A percentile compares a stretch with the other conserved stretches of the same genome.
phyloP scores from a whole-genome alignment of 169 alveolate genomes.

The Plasmodium relictum region DNA sequence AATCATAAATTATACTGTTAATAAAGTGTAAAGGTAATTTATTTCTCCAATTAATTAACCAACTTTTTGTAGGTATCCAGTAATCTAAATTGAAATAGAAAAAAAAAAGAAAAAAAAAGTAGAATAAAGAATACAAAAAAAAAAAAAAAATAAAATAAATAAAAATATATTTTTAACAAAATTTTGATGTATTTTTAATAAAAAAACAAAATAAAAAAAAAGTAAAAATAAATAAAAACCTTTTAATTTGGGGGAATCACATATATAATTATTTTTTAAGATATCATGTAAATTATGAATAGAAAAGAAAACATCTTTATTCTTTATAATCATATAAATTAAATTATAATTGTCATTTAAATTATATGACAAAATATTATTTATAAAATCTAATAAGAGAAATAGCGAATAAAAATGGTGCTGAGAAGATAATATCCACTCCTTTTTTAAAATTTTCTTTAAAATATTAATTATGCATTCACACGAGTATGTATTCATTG shows the following conservation, averaged over 20 bases:
- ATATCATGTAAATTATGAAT: slow-evolving; percentile 50
- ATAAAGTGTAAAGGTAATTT: slow-evolving; percentile 66
- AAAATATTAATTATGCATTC: slow-evolving; percentile 66
- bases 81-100: slow-evolving; percentile 12
- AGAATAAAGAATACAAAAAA: background rate
- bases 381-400: slow-evolving; percentile 71
- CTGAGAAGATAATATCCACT: slow-evolving; percentile 71
- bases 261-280: slow-evolving; percentile 28
- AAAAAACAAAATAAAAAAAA: slow-evolving; percentile 6
- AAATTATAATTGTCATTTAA: slow-evolving; percentile 69
- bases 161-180: background rate
- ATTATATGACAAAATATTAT: slow-evolving; percentile 67
- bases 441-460: slow-evolving; percentile 73
- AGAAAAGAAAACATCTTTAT: slow-evolving; percentile 56
- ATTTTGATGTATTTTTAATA: background rate
- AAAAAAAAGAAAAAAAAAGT: slow-evolving; percentile 3
- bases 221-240: slow-evolving; percentile 1
- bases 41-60: slow-evolving; percentile 64
- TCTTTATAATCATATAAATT: slow-evolving; percentile 64
- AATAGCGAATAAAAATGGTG: slow-evolving; percentile 58
- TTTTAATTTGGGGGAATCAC: slow-evolving; percentile 17
- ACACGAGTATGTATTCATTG: slow-evolving; percentile 64
- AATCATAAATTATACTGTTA: slow-evolving; percentile 61
- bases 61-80: slow-evolving; percentile 75
- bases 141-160: background rate